Base-by-base conservation (phyloP, 371 early-diverging fungal genomes). In the Hamiltosporidium tvaerminnensis region DNA sequence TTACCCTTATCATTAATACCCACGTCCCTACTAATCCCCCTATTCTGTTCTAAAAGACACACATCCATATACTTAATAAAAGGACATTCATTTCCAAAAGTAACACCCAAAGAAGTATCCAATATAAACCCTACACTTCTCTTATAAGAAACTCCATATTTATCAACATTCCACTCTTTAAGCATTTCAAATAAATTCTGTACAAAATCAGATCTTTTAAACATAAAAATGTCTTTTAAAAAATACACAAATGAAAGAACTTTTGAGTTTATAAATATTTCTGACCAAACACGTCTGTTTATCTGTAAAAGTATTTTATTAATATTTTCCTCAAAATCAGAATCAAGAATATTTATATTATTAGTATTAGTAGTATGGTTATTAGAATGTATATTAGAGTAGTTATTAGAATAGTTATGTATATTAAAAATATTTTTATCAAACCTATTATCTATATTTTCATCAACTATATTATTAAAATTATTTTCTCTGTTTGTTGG, bases 171-270 rank as follows among this genome's bases (percentile, higher is more conserved):
- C 34, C 54, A 57, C 10, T 70, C 59, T 47, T 67, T 67, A 16
- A 76, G 16, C 38, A 47, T 53, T 5, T 53, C 16, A 52, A 73
- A 60, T 14, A 76, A 56, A 7, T 41, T 61, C 58, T 73, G 62
- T n/a, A 67, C 63, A 61, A 76, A 76, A 55, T 76, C 74, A 33
- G 47, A 37, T 55, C 74, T 64, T 9, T 66, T 59, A 52, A 69
- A 59, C 35, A 76, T 64, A 65, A 76, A 76, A 23, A 23, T 23
- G 23, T 23, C 23, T 23, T 23, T 23, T 23, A 23, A 23, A 23
- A 23, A 23, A 23, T 23, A 23, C 23, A 23, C 23, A 23, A 23
- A 23, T 23, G 23, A 23, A 1, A 66, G 39, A n/a, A 63, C 49
- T 48, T 65, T 50, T 30, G 68, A 62, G 31, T 37, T 14, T 16